Evolutionary conservation across 345 rosid genomes (phyloP), one percentile per base, ranked within the genome.

Genomic region (Eucalyptus grandis): DNA sequence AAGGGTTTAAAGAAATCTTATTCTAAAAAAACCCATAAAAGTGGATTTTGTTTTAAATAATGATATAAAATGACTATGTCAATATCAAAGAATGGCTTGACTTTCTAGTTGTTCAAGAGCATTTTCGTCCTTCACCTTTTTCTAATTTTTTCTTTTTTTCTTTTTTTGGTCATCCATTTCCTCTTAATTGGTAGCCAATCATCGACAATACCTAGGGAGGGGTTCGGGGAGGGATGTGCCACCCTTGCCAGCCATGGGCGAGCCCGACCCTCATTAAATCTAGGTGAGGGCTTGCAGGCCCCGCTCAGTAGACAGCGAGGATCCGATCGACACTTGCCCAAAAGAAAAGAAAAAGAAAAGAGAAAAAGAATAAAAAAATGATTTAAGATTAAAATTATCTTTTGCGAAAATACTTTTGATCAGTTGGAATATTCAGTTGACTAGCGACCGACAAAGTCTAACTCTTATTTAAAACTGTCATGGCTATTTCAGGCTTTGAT

Each of bases 61-160:
- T 0, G 0, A 1, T 8, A 0, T 53, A 8, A 53, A 53, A 53
- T 21, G 0, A 0, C 0, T 8, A 8, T 21, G 26, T 53, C 0
- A 0, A 21, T 53, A 0, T 21, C 5, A 21, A 53, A 53, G 0
- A 53, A 53, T 8, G 5, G 11, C 58, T 53, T 53, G 2, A 53
- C 5, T 53, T 19, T 19, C 58, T 53, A 53, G 58, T 53, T 53
- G 24, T 53, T 53, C 9, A 19, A 8, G 2, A 0, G 58, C 26
- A 53, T 53, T 8, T 21, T 21, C 0, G 0, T 53, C 26, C 1
- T 53, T 53, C 5, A 53, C 4, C 2, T 8, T 53, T 53, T 21
- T 53, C 0, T 8, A 0, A 4, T 53, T 8, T 49, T 7, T 53
- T 8, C 2, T 8, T 53, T 8, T 49, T 7, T 53, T 8, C 2